These are phyloP conservation scores for Pseudogymnoascus sp. DNA, from an alignment of 2,329 filamentous ascomycete genomes.

Conservation along the genomic window DNA sequence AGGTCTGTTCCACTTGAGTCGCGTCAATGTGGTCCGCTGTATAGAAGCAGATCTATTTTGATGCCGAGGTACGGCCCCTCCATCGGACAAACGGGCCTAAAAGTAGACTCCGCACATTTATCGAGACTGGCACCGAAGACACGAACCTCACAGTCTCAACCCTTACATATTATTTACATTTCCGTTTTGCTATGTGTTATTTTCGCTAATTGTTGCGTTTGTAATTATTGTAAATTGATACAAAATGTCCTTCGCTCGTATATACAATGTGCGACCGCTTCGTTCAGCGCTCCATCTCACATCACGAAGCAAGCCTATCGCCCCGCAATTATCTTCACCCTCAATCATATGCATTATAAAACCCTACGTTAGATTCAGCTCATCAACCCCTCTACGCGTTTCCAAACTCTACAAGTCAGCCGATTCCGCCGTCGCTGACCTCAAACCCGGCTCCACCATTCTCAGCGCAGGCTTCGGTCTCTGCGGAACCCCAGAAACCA, in stretches of 20 bases:
- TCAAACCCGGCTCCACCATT: slow-evolving; percentile 61
- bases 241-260: neutral
- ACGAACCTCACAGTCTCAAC: neutral
- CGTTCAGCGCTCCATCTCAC: neutral
- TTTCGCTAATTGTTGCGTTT: neutral
- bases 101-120: neutral
- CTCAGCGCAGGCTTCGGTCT: slow-evolving; percentile 77
- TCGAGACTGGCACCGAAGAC: neutral
- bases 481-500: slow-evolving; percentile 69
- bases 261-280: neutral
- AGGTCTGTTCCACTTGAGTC: neutral
- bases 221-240: neutral
- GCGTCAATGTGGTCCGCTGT: neutral
- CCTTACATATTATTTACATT: neutral
- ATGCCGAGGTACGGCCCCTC: neutral
- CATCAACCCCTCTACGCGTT: slow-evolving; percentile 17
- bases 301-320: neutral
- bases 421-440: slow-evolving; percentile 61
- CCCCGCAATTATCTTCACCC: neutral
- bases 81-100: neutral
- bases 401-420: slow-evolving; percentile 48
- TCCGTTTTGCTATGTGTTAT: neutral
- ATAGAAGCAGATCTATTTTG: neutral
- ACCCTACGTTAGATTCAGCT: neutral
- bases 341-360: neutral